These are phyloP conservation scores for Phaeodactylum tricornutum DNA, from an alignment of 108 stramenopile species.

Conservation along the genomic window DNA sequence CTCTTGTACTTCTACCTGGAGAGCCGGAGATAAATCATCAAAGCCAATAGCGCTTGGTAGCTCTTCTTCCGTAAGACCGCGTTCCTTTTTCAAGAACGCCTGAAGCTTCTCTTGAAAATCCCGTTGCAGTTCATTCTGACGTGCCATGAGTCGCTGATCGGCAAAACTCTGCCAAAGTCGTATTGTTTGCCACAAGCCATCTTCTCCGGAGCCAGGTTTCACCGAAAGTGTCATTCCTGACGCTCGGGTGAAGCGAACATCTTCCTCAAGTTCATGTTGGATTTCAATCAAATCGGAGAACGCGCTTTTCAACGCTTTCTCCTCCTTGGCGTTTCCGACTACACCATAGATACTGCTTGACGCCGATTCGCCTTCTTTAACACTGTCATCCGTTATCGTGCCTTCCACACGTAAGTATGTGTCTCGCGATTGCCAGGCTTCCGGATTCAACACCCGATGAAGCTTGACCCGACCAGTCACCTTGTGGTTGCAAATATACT, in stretches of 20 bases:
- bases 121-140: conserved; percentile 72
- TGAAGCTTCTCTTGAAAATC: conserved; percentile 75
- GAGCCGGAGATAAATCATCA: conserved; percentile 51
- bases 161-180: conserved; percentile 77
- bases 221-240: conserved; percentile 48
- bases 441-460: conserved; percentile 63
- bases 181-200: conserved; percentile 73
- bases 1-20: conserved; percentile 64
- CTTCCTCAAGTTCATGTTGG: conserved; percentile 72
- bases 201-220: conserved; percentile 43
- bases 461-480: conserved; percentile 71
- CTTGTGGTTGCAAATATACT: conserved; percentile 82
- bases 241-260: conserved; percentile 72
- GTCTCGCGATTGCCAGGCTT: conserved; percentile 55
- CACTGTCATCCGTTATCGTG: conserved; percentile 63
- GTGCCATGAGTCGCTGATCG: conserved; percentile 61
- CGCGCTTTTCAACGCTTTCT: conserved; percentile 32
- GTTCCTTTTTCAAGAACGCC: conserved; percentile 61
- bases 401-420: conserved; percentile 72
- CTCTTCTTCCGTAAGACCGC: conserved; percentile 50
- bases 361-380: conserved; percentile 16
- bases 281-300: conserved; percentile 51
- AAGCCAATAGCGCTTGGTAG: conserved; percentile 73
- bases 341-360: conserved; percentile 19
- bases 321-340: conserved; percentile 21